Base-by-base conservation (phyloP, 2,329 filamentous ascomycete genomes). In the Penicillium sp. region DNA sequence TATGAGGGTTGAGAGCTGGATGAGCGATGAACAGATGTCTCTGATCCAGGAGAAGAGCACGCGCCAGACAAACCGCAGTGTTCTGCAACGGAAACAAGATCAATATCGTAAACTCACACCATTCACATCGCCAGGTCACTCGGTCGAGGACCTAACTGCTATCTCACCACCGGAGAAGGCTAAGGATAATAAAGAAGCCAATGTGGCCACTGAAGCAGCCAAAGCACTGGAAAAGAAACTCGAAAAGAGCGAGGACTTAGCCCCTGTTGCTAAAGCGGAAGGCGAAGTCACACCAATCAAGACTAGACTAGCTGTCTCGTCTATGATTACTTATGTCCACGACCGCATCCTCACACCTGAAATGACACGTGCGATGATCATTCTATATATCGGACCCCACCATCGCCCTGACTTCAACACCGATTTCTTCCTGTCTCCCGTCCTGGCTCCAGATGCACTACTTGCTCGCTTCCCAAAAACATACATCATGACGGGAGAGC, bases 311-410 rank as follows among this genome's bases (percentile, higher is more conserved):
- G 90, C 91, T 15, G 95, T 91, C 65, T 90, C 88, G 0, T 91
- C 85, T n/a, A 95, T 95, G 82, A 94, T 98, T 32, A 96, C 91
- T 0, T 97, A 97, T 70, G 95, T 96, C 69, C 93, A 95, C 67
- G 93, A 98, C 68, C 85, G 93, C 26, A 87, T 98, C 26, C 77
- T 98, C 13, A 91, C 88, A 0, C 91, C 93, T 0, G 93, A 98
- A 69, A 95, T 97, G 88, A 96, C 97, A 85, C 86, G 93, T 29
- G 88, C 90, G 55, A 97, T 98, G 90, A 95, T 98, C 57, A 95
- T 98, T 57, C 77, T 98, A 4, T 98, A 98, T 67, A 87, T 98
- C 48, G 93, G 93, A 0, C 89, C 90, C 0, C 87, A 96, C 65
- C 88, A 93, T 67, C 84, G 90, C 1, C 93, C 93, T 0, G 89